Evolutionary conservation across 192 early-diverging fungal genomes (phyloP).

Genomic region (Linderina pennispora): DNA sequence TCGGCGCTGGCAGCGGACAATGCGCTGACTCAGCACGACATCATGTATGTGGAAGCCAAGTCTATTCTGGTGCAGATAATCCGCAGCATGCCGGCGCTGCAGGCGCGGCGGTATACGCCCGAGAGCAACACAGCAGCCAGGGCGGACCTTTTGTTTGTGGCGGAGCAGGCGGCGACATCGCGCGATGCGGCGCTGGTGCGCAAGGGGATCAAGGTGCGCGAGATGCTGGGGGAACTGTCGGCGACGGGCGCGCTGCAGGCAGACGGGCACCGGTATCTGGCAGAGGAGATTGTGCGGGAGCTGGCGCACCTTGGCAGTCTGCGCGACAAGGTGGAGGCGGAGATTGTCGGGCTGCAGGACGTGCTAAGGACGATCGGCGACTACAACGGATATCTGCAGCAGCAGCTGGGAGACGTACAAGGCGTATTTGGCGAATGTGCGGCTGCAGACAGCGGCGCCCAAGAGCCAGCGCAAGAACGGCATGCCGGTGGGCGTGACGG

Average conservation of each 20-base stretch:
- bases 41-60: conserved; percentile 94
- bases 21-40: conserved; percentile 88
- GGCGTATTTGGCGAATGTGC: conserved; percentile 90
- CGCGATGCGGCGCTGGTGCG: conserved; percentile 83
- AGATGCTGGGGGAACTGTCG: conserved; percentile 87
- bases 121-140: conserved; percentile 43
- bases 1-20: conserved; percentile 79
- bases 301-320: conserved; percentile 86
- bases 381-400: conserved; percentile 86
- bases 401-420: conserved; percentile 92
- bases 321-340: conserved; percentile 79
- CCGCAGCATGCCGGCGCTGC: conserved; percentile 75
- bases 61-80: conserved; percentile 90
- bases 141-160: conserved; percentile 56
- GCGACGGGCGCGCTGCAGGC: conserved; percentile 67
- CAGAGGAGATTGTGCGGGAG: conserved; percentile 86
- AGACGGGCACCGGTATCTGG: conserved; percentile 76
- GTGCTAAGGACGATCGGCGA: conserved; percentile 92
- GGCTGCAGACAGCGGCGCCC: conserved; percentile 55
- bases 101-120: conserved; percentile 38
- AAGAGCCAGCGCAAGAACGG: conserved; percentile 55
- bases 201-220: conserved; percentile 93
- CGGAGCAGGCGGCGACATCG: conserved; percentile 80
- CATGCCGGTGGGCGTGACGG: conserved; percentile 60
- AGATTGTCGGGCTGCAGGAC: conserved; percentile 67